phyloP scores from a whole-genome alignment of 2,329 filamentous ascomycete genomes.

The Pestalotiopsis sp. region DNA sequence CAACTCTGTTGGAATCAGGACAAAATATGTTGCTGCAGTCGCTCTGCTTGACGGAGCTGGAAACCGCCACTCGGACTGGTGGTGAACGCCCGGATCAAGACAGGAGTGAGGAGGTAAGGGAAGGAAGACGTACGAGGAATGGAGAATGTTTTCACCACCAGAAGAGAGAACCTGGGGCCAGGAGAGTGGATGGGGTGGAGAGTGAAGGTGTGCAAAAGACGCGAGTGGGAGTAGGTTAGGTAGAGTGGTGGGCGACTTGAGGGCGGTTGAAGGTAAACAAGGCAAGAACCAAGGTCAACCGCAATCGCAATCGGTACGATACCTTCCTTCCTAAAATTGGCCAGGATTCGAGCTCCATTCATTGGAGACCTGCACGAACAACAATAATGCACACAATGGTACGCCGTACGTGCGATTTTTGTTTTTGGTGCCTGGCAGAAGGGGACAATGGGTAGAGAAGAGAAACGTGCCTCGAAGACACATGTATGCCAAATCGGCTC shows the following conservation, averaged over 20 bases:
- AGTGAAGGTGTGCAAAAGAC: neutral
- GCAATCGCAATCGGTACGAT: no score
- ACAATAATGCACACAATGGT: no score
- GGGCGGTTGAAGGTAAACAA: no score
- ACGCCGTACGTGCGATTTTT: no score
- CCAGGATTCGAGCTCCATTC: no score
- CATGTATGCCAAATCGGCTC: conserved; percentile 5
- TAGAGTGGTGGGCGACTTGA: no score
- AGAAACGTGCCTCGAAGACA: neutral
- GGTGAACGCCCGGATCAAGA: neutral
- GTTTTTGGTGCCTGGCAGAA: no score
- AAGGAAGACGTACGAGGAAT: neutral
- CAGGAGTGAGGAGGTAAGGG: neutral
- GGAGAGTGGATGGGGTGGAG: neutral
- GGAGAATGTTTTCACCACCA: neutral
- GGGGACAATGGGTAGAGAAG: conserved; percentile 4
- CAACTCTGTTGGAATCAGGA: no score
- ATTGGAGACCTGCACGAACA: no score
- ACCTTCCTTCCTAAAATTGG: no score
- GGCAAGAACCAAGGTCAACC: no score
- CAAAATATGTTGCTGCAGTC: neutral
- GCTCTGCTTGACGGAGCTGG: neutral
- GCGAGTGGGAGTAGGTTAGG: neutral
- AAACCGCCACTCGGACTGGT: neutral
- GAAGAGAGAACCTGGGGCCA: neutral